Evolutionary conservation across 192 early-diverging fungal species (phyloP).

Genomic region (Chytriomyces sp.): DNA sequence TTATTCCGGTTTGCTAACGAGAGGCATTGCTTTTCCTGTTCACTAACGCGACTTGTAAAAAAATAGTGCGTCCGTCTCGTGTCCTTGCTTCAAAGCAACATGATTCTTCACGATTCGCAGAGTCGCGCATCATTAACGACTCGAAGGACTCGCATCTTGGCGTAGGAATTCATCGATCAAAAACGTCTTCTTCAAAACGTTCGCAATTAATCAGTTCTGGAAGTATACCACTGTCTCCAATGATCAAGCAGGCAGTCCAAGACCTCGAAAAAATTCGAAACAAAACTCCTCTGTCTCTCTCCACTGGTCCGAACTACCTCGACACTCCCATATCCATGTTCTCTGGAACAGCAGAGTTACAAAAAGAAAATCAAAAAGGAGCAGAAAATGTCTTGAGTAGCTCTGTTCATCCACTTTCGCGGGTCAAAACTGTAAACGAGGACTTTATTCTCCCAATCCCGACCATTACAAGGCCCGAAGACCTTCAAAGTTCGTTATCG

Average conservation of each 20-base stretch:
- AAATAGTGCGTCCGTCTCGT: not conserved
- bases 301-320: not conserved
- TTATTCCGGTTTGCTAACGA: not conserved
- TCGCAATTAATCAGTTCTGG: constrained; percentile 11
- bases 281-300: constrained; percentile 2
- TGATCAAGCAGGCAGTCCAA: constrained; percentile 26
- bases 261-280: constrained; percentile 21
- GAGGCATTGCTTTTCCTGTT: not conserved
- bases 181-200: not conserved
- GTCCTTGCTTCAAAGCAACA: not conserved
- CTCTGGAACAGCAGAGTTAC: not conserved
- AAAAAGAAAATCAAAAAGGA: not conserved
- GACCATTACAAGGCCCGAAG: not conserved
- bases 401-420: not conserved
- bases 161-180: not conserved
- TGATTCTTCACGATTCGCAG: not conserved
- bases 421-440: not conserved
- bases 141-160: constrained; percentile 15
- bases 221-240: constrained; percentile 10
- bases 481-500: not conserved
- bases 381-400: not conserved
- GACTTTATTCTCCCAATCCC: not conserved
- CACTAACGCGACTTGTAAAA: not conserved
- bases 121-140: constrained; percentile 3
- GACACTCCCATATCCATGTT: not conserved